phyloP scores from a whole-genome alignment of 345 rosid species.

The Hibiscus syriacus region DNA sequence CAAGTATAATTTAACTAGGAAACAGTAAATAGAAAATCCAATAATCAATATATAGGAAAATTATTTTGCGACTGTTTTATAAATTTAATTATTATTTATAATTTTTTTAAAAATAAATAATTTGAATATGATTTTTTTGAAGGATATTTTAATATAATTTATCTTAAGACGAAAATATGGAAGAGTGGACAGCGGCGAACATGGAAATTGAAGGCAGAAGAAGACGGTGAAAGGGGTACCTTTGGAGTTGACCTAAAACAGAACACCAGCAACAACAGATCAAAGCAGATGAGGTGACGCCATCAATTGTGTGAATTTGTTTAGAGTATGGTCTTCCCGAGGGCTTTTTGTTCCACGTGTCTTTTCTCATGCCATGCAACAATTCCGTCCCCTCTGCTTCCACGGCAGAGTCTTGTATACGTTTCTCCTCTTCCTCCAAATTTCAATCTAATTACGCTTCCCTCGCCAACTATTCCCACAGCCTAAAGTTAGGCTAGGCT shows the following conservation, averaged over 20 bases:
- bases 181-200: background rate
- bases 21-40: too few species aligned
- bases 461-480: background rate
- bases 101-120: too few species aligned
- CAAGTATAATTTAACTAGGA: too few species aligned
- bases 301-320: conserved; percentile 17
- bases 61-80: too few species aligned
- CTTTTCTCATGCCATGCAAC: conserved; percentile 9
- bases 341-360: conserved; percentile 14
- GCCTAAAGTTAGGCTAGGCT: too few species aligned
- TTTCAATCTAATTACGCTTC: background rate
- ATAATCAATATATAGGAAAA: too few species aligned
- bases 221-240: background rate
- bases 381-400: background rate
- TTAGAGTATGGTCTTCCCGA: background rate
- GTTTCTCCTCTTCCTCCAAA: background rate
- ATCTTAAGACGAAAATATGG: too few species aligned
- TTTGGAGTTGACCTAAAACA: background rate
- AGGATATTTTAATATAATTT: too few species aligned
- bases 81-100: too few species aligned
- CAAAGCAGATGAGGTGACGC: background rate
- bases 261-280: background rate
- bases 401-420: background rate
- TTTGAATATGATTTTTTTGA: too few species aligned
- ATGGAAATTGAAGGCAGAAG: background rate